Evolutionary conservation across 768 basidiomycete genomes (phyloP).

Genomic region (Suillus sp.): DNA sequence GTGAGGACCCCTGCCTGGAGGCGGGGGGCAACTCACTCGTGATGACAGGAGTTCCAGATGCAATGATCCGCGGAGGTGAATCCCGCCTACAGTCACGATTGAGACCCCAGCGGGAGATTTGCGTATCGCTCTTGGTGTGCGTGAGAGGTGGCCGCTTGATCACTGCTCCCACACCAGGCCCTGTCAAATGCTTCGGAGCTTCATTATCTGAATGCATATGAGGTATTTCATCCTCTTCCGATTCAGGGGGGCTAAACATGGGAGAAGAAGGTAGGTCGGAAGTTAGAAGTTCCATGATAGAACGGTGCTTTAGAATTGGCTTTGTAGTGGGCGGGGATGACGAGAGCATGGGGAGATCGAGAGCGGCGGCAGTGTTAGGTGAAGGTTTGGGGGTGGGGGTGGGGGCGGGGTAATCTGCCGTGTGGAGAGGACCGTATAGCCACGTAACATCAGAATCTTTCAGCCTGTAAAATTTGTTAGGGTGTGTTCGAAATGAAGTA

Average conservation of each 20-base stretch:
- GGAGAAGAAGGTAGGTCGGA: conserved; percentile 67
- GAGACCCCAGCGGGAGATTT: conserved; percentile 61
- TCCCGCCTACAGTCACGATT: conserved; percentile 54
- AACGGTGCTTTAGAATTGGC: conserved; percentile 95
- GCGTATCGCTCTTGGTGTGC: conserved; percentile 89
- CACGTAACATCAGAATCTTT: conserved; percentile 99
- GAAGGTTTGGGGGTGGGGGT: conserved; percentile 56
- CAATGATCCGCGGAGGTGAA: conserved; percentile 66
- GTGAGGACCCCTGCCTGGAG: conserved; percentile 22
- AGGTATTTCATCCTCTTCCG: conserved; percentile 44
- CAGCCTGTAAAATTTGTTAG: conserved; percentile 61
- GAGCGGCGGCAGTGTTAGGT: conserved; percentile 37
- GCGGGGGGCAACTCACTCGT: conserved; percentile 14
- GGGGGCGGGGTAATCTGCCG: conserved; percentile 83
- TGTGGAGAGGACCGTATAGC: conserved; percentile 97
- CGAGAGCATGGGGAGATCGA: conserved; percentile 39
- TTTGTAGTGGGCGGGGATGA: conserved; percentile 50
- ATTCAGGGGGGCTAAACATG: conserved; percentile 60
- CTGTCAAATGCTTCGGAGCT: background rate
- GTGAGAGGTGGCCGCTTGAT: conserved; percentile 56
- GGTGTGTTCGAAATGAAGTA: background rate
- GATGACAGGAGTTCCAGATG: conserved; percentile 14
- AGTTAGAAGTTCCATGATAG: conserved; percentile 86
- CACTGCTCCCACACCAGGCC: background rate
- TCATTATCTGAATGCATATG: conserved; percentile 28